Evolutionary conservation across 805 yeast genomes (phyloP), one percentile per base, ranked within the genome.

Genomic region (Yamadazyma kitorensis): DNA sequence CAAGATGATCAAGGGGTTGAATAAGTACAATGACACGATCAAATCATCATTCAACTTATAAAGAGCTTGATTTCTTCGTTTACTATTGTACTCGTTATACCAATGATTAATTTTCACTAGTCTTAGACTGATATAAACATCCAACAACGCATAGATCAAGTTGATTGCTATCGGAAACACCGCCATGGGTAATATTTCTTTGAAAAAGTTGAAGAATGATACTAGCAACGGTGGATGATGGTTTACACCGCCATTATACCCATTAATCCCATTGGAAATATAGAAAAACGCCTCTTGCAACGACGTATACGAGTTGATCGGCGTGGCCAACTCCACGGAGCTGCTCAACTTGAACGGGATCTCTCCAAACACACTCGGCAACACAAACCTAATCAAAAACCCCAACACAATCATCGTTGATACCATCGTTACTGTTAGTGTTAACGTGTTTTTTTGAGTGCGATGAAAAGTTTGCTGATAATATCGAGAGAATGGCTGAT

Each of bases 211-310:
- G 51, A 82, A 68, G 1, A 77, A 39, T 2, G 68, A 60, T 22
- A 86, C 70, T 15, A 91, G 49, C 13, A 88, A 52, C 3, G 96
- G 96, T 3, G 95, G 79, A 47, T 87, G 95, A 57, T 87, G 91
- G 22, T 82, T 82, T 12, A 88, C 78, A 16, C 94, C 94, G 7
- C 97, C 96, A 41, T 77, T 77, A 50, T 87, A 91, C 6, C 87
- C 78, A 29, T 79, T 70, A 32, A 83, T 64, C 14, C 68, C 70
- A 47, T 79, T 72, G 3, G 66, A 54, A 36, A 76, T 59, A 32
- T 85, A 68, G 45, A 73, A 85, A 8, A 84, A 61, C 4, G 68
- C 64, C 35, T 61, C 70, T 37, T 50, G 54, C 27, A 66, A 58
- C 25, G 70, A 62, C 36, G 77, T 70, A 58, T 71, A 83, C 23